These are phyloP conservation scores for Novymonas esmeraldas DNA, from an alignment of 208 protist species.

Conservation along the genomic window DNA sequence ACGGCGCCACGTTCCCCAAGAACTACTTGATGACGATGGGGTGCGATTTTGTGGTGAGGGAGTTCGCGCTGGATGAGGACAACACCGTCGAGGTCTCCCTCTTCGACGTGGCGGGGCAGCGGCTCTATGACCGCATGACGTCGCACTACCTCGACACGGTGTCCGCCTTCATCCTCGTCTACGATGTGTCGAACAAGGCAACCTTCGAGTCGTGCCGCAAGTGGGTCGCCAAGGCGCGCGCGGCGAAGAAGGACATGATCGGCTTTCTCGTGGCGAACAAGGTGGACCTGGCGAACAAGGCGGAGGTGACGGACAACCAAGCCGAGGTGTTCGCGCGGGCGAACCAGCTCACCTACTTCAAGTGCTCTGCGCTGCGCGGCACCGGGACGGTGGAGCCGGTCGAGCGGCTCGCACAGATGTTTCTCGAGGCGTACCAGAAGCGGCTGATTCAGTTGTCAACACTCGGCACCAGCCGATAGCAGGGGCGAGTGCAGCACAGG, in stretches of 20 bases:
- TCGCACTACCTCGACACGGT: slow-evolving; percentile 65
- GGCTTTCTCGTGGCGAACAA: slow-evolving; percentile 91
- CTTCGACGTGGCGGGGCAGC: slow-evolving; percentile 86
- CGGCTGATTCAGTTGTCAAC: slow-evolving; percentile 38
- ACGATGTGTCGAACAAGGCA: slow-evolving; percentile 90
- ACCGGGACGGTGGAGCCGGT: slow-evolving; percentile 84
- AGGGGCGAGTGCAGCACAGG: no score
- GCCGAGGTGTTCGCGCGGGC: slow-evolving; percentile 75
- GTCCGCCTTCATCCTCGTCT: slow-evolving; percentile 87
- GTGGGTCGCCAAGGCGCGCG: slow-evolving; percentile 68
- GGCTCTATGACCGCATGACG: slow-evolving; percentile 83
- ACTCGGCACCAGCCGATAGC: neutral
- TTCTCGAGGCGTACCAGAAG: slow-evolving; percentile 75
- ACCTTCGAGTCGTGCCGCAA: slow-evolving; percentile 89
- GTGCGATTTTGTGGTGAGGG: slow-evolving; percentile 92
- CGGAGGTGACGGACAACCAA: slow-evolving; percentile 88
- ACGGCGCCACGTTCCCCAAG: slow-evolving; percentile 84
- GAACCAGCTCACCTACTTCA: slow-evolving; percentile 84
- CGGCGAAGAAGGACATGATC: slow-evolving; percentile 65
- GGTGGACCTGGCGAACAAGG: slow-evolving; percentile 84
- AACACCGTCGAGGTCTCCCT: slow-evolving; percentile 87
- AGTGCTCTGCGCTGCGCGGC: slow-evolving; percentile 85
- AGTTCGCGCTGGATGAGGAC: slow-evolving; percentile 77
- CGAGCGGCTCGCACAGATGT: slow-evolving; percentile 69
- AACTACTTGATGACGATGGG: slow-evolving; percentile 95